phyloP scores from a whole-genome alignment of 306 rosid species.

The Malus asiatica region DNA sequence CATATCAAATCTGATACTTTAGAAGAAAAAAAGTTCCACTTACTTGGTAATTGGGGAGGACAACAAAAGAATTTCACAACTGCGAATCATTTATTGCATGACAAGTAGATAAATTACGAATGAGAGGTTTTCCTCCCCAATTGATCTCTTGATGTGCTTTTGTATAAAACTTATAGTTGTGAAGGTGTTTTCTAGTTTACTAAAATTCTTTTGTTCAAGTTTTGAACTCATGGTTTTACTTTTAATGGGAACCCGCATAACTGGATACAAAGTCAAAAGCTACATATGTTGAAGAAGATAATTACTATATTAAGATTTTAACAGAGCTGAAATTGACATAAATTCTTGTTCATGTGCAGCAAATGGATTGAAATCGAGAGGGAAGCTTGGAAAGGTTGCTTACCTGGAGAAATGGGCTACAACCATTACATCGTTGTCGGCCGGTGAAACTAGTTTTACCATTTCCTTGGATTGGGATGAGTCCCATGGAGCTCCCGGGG shows the following conservation, averaged over 20 bases:
- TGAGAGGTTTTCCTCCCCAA: too few species aligned
- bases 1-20: not conserved
- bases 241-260: not conserved
- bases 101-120: too few species aligned
- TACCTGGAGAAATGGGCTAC: conserved; percentile 66
- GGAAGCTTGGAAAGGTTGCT: conserved; percentile 51
- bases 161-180: not conserved
- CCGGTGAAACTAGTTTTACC: conserved; percentile 37
- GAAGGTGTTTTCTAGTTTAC: too few species aligned
- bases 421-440: conserved; percentile 31
- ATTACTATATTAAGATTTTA: not conserved
- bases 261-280: not conserved
- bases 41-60: not conserved
- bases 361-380: conserved; percentile 23
- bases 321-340: not conserved
- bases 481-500: conserved; percentile 70
- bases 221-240: not conserved
- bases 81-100: too few species aligned
- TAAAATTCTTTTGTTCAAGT: not conserved
- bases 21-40: not conserved
- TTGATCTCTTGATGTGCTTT: not conserved
- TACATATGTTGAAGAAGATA: not conserved
- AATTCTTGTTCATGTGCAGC: conserved; percentile 14
- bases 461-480: conserved; percentile 69
- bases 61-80: too few species aligned